A percentile compares a stretch with the other conserved stretches of the same genome.
phyloP scores from a whole-genome alignment of 1,284 basidiomycete species.

The Trametes sp. region DNA sequence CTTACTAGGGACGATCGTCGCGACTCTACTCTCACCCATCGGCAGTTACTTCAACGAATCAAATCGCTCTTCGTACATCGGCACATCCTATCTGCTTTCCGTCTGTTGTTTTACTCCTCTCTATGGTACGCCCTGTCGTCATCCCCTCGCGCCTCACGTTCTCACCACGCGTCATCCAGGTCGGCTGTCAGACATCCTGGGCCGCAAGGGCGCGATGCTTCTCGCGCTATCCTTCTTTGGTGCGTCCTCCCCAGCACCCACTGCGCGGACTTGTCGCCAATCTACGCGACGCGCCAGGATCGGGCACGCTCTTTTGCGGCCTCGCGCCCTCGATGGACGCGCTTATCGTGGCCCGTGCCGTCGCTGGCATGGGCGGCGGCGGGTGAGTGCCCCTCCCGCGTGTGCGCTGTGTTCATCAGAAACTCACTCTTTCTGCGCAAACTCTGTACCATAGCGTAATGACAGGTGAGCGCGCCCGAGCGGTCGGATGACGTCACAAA shows the following conservation, averaged over 20 bases:
- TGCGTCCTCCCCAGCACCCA: slow-evolving; percentile 40
- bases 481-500: slow-evolving; percentile 36
- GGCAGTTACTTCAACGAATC: slow-evolving; percentile 82
- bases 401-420: slow-evolving; percentile 27
- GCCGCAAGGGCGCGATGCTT: slow-evolving; percentile 86
- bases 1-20: slow-evolving; percentile 74
- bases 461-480: slow-evolving; percentile 64
- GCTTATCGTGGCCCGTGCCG: slow-evolving; percentile 81
- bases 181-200: slow-evolving; percentile 87
- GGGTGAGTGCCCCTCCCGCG: slow-evolving; percentile 58
- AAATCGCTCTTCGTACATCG: slow-evolving; percentile 86
- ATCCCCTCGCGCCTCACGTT: not conserved
- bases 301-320: slow-evolving; percentile 85
- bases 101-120: slow-evolving; percentile 92
- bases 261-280: slow-evolving; percentile 14
- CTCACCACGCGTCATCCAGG: slow-evolving; percentile 52
- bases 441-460: slow-evolving; percentile 60
- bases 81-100: slow-evolving; percentile 86
- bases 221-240: slow-evolving; percentile 84
- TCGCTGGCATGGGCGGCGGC: slow-evolving; percentile 92
- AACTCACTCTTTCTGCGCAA: slow-evolving; percentile 22
- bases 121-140: slow-evolving; percentile 64
- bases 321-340: slow-evolving; percentile 84
- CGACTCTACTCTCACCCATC: slow-evolving; percentile 80
- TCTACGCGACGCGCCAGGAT: slow-evolving; percentile 51